Conservation (phyloP, 495 filamentous ascomycete species). For the Penicillium malachiteum region DNA sequence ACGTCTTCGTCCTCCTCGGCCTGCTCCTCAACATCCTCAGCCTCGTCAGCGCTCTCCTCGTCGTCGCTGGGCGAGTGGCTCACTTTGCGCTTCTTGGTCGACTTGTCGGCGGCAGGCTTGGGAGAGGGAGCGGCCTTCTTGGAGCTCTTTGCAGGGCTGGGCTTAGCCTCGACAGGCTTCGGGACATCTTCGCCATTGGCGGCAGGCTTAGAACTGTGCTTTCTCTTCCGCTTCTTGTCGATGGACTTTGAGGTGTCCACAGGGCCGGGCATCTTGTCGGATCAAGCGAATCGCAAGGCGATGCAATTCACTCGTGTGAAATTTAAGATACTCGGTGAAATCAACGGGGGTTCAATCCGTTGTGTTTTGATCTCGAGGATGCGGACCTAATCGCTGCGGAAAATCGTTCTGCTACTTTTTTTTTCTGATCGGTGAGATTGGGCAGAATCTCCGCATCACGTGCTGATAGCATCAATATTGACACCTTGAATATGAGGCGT, state of each 20-base stretch:
- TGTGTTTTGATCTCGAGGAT: conserved; percentile 25
- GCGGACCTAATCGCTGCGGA: conserved; percentile 19
- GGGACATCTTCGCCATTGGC: conserved; percentile 28
- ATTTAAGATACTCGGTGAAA: not conserved
- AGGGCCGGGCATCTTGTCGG: conserved; percentile 32
- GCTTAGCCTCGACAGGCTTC: conserved; percentile 23
- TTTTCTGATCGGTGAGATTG: conserved; percentile 25
- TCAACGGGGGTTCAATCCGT: conserved; percentile 4
- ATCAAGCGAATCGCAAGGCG: conserved; percentile 4
- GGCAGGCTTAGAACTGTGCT: conserved; percentile 37
- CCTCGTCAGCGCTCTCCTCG: conserved; percentile 29
- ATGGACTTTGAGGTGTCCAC: conserved; percentile 56
- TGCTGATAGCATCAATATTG: conserved; percentile 18
- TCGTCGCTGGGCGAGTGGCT: conserved; percentile 32
- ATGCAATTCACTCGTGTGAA: not conserved
- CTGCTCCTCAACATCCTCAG: conserved; percentile 18
- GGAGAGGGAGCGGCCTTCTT: conserved; percentile 23
- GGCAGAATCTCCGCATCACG: conserved; percentile 35
- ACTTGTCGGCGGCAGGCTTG: conserved; percentile 25
- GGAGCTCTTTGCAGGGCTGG: conserved; percentile 4
- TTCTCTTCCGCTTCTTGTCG: conserved; percentile 69
- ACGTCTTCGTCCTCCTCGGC: conserved; percentile 27
- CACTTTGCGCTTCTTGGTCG: conserved; percentile 40
- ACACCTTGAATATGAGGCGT: not conserved
- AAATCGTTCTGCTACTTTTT: conserved; percentile 31